phyloP scores from a whole-genome alignment of 176 grass and related monocot genomes.

The Ananas comosus region DNA sequence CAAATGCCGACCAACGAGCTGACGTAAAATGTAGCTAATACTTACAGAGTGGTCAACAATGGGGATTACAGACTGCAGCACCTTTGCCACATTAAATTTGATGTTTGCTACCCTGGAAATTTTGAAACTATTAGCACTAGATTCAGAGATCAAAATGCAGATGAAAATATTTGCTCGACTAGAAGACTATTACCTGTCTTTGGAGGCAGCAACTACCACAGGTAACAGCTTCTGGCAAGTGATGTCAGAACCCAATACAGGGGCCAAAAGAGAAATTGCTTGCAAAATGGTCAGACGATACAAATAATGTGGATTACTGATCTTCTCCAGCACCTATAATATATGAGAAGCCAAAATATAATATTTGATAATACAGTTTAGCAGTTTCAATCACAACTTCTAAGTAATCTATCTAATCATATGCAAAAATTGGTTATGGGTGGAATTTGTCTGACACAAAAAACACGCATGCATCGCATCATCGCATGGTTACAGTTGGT shows the following conservation, averaged over 20 bases:
- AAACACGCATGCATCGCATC: too few species aligned
- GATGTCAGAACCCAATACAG: constrained; percentile 89
- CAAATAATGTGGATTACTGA: constrained; percentile 91
- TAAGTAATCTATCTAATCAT: too few species aligned
- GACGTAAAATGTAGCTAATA: neutral
- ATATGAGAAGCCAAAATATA: too few species aligned
- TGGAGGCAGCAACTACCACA: constrained; percentile 66
- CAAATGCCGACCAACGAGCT: neutral
- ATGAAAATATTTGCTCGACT: neutral
- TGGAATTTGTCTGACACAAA: too few species aligned
- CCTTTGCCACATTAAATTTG: constrained; percentile 93
- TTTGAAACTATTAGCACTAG: neutral
- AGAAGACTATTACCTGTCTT: constrained; percentile 52
- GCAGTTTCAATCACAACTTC: too few species aligned
- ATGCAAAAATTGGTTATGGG: too few species aligned
- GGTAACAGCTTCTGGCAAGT: constrained; percentile 70
- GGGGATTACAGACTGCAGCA: constrained; percentile 60
- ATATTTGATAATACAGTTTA: too few species aligned
- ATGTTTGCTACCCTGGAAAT: constrained; percentile 84
- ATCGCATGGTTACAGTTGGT: too few species aligned
- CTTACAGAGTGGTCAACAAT: constrained; percentile 78
- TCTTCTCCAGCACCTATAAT: constrained; percentile 71
- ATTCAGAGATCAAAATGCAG: neutral
- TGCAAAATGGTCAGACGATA: constrained; percentile 81
- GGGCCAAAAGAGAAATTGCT: constrained; percentile 70